Conservation (phyloP, 2,329 filamentous ascomycete genomes). For the Pyrenophora graminea region DNA sequence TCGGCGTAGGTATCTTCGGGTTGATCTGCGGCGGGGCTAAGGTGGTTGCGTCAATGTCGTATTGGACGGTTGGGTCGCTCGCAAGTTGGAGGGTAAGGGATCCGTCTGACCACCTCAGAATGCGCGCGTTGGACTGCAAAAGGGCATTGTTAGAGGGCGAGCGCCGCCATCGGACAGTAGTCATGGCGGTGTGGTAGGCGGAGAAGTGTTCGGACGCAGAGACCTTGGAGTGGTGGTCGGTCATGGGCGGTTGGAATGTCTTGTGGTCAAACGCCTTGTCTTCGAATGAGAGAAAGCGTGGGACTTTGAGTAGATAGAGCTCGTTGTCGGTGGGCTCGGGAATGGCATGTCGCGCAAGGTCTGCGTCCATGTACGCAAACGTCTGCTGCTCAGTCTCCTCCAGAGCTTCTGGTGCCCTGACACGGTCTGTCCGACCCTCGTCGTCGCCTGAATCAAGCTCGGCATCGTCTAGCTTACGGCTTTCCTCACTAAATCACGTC, state of each 20-base stretch:
- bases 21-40: slow-evolving; percentile 65
- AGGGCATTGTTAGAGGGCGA: slow-evolving; percentile 67
- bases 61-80: slow-evolving; percentile 68
- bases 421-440: slow-evolving; percentile 65
- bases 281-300: slow-evolving; percentile 71
- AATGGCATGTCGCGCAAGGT: slow-evolving; percentile 69
- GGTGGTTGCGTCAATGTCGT: slow-evolving; percentile 71
- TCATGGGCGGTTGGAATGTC: slow-evolving; percentile 67
- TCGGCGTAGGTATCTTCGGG: slow-evolving; percentile 55
- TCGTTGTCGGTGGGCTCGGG: slow-evolving; percentile 73
- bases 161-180: slow-evolving; percentile 70
- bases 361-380: slow-evolving; percentile 64
- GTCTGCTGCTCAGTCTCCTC: slow-evolving; percentile 60
- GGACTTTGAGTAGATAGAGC: slow-evolving; percentile 73
- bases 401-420: slow-evolving; percentile 51
- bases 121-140: slow-evolving; percentile 73
- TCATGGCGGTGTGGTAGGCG: slow-evolving; percentile 66
- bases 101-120: slow-evolving; percentile 80
- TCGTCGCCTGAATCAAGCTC: slow-evolving; percentile 67
- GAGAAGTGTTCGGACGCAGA: slow-evolving; percentile 57
- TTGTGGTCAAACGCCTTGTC: slow-evolving; percentile 69
- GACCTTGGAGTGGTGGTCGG: slow-evolving; percentile 58
- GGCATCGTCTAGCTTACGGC: slow-evolving; percentile 62
- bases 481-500: slow-evolving; percentile 36
- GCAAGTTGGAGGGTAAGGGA: slow-evolving; percentile 76